A percentile compares a stretch with the other conserved stretches of the same genome.
Evolutionary conservation across 1,284 basidiomycete species (phyloP).

Genomic region (Erythrobasidium hasegawianum): DNA sequence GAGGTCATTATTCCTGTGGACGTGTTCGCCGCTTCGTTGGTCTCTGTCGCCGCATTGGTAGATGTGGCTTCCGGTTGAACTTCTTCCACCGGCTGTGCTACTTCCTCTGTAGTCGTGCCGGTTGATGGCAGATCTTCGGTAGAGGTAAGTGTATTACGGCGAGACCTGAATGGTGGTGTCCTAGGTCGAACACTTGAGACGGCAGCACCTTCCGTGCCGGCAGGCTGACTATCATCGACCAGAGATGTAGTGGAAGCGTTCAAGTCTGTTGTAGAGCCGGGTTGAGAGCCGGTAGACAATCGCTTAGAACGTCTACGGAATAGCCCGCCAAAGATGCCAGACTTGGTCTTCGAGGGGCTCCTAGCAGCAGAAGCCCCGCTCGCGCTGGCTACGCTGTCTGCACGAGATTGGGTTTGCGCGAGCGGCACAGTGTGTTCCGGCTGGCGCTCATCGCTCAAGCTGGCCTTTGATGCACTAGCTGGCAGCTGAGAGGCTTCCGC

Average conservation of each 20-base stretch:
- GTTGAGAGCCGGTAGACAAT: background rate
- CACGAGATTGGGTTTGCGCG: background rate
- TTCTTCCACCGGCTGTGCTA: background rate
- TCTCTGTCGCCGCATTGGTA: background rate
- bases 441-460: background rate
- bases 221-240: background rate
- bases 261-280: background rate
- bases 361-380: background rate
- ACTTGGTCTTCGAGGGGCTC: background rate
- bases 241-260: background rate
- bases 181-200: background rate
- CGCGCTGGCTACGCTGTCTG: background rate
- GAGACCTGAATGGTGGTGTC: background rate
- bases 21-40: background rate
- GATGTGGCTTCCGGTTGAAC: background rate
- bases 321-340: conserved; percentile 66
- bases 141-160: background rate
- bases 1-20: background rate
- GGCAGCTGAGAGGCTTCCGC: background rate
- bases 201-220: background rate
- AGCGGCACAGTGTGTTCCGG: background rate
- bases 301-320: conserved; percentile 29
- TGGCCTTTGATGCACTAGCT: background rate
- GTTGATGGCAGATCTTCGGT: background rate
- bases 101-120: background rate